phyloP scores from a whole-genome alignment of 495 filamentous ascomycete species.

The Talaromyces liani region DNA sequence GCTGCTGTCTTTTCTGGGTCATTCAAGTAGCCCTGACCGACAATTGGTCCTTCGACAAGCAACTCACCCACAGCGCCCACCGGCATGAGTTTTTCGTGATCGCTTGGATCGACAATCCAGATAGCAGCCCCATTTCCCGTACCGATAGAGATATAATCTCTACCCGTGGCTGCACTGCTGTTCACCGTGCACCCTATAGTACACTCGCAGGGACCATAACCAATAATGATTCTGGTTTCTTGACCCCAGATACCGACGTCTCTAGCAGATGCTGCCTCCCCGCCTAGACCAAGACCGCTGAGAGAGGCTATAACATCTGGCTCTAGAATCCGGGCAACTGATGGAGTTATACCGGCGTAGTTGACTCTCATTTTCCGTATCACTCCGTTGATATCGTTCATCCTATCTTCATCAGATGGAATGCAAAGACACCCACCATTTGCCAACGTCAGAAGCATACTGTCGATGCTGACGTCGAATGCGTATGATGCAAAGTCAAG shows the following conservation, averaged over 20 bases:
- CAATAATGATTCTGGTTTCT: conserved; percentile 36
- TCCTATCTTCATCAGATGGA: conserved; percentile 41
- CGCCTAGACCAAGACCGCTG: conserved; percentile 39
- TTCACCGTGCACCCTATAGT: conserved; percentile 40
- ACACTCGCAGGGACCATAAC: conserved; percentile 46
- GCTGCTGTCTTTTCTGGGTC: conserved; percentile 37
- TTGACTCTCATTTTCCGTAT: conserved; percentile 39
- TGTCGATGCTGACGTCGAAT: conserved; percentile 41
- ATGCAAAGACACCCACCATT: conserved; percentile 45
- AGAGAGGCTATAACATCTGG: conserved; percentile 38
- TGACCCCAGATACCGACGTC: conserved; percentile 33
- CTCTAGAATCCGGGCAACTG: conserved; percentile 37
- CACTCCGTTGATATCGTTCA: conserved; percentile 39
- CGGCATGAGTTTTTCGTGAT: conserved; percentile 37
- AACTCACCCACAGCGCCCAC: conserved; percentile 48
- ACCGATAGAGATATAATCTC: conserved; percentile 11
- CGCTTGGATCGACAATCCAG: conserved; percentile 42
- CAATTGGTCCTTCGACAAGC: conserved; percentile 46
- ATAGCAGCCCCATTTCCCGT: conserved; percentile 12
- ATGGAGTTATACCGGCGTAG: conserved; percentile 42
- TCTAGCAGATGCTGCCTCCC: conserved; percentile 39
- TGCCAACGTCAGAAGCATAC: conserved; percentile 37
- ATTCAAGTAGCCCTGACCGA: conserved; percentile 45
- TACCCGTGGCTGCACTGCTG: conserved; percentile 30
- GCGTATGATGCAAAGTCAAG: conserved; percentile 40